phyloP scores from a whole-genome alignment of 257 asterid species.

The Buddleja alternifolia region DNA sequence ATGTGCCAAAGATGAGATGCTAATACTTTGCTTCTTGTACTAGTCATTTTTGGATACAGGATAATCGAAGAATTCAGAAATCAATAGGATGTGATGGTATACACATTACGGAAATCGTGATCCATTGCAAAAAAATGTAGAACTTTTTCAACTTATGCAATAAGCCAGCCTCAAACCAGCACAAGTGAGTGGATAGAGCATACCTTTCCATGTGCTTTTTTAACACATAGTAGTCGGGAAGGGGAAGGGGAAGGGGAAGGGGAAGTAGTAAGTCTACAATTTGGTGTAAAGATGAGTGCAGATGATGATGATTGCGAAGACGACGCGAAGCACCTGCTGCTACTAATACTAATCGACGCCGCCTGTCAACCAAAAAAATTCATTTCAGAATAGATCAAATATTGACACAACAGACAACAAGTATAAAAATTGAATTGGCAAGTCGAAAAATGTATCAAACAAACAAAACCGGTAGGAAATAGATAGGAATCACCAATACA shows the following conservation, averaged over 20 bases:
- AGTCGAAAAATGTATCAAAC: too few species aligned
- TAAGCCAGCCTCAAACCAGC: background rate
- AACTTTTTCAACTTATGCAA: background rate
- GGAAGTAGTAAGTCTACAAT: slow-evolving; percentile 22
- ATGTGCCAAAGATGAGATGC: slow-evolving; percentile 9
- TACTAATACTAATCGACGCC: too few species aligned
- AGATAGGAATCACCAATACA: too few species aligned
- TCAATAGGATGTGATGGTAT: slow-evolving; percentile 1
- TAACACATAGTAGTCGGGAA: slow-evolving; percentile 24
- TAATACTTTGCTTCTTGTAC: background rate
- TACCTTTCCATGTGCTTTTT: slow-evolving; percentile 49
- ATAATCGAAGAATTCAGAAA: background rate
- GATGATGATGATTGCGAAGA: too few species aligned
- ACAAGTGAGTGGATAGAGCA: slow-evolving; percentile 2
- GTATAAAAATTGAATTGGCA: too few species aligned
- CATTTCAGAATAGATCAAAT: too few species aligned
- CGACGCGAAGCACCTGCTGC: too few species aligned
- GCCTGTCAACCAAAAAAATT: too few species aligned
- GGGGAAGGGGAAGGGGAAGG: too few species aligned
- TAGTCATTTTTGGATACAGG: background rate
- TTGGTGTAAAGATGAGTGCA: too few species aligned
- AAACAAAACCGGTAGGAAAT: too few species aligned
- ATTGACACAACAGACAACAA: too few species aligned
- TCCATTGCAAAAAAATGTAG: background rate
- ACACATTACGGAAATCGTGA: slow-evolving; percentile 19